These are phyloP conservation scores for Cytospora chrysosperma DNA, from an alignment of 2,329 filamentous ascomycete genomes.

Conservation along the genomic window DNA sequence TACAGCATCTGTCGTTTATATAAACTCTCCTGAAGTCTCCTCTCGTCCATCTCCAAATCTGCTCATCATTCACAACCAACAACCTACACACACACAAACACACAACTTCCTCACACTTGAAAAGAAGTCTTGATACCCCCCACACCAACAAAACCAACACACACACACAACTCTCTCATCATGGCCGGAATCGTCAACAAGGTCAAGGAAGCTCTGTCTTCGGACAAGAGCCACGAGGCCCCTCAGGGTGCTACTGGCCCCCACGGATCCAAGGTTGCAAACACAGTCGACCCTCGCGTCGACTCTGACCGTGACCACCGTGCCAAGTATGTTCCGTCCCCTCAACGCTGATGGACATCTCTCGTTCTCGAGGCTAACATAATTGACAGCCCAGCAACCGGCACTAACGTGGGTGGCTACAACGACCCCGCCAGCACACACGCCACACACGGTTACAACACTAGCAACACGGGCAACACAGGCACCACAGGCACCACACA, in stretches of 20 bases:
- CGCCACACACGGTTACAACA: conserved; percentile 17
- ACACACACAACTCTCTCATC: conserved; percentile 32
- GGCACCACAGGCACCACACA: not conserved
- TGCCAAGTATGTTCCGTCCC: conserved; percentile 14
- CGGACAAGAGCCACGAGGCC: conserved; percentile 39
- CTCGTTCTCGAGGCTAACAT: conserved; percentile 26
- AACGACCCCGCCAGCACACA: conserved; percentile 26
- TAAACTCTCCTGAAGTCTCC: not conserved
- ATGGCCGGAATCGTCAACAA: conserved; percentile 61
- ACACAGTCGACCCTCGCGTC: conserved; percentile 49
- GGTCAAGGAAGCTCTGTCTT: conserved; percentile 55
- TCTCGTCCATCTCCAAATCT: not conserved
- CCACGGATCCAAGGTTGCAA: conserved; percentile 40
- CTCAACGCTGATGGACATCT: conserved; percentile 33
- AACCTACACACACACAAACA: not conserved
- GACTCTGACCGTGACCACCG: conserved; percentile 41
- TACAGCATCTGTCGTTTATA: not conserved
- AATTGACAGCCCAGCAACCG: conserved; percentile 35
- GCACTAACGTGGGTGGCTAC: conserved; percentile 30
- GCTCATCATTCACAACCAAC: not conserved
- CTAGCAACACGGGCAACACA: not conserved
- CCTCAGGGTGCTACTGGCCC: conserved; percentile 36
- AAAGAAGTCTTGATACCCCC: conserved; percentile 2
- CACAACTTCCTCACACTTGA: not conserved
- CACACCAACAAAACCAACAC: conserved; percentile 13